Percentiles rank a stretch among this genome's conserved stretches.
Conservation (phyloP, 2,329 filamentous ascomycete genomes). For the Fusarium cicatricum region DNA sequence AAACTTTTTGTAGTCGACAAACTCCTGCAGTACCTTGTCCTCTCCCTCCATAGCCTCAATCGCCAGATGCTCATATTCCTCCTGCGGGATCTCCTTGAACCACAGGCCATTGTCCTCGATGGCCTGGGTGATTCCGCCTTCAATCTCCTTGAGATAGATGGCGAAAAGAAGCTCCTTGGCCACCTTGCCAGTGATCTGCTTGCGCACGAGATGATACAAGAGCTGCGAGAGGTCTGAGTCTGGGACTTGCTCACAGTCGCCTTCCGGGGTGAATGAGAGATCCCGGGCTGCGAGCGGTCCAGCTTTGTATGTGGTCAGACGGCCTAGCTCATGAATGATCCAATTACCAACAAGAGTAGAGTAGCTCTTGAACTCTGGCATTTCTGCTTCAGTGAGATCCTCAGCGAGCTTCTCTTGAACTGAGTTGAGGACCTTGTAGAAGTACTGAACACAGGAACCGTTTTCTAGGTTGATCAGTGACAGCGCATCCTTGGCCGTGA, state of each 20-base stretch:
- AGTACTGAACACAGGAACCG: slow-evolving; percentile 83
- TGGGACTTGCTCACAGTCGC: slow-evolving; percentile 58
- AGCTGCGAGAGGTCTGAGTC: slow-evolving; percentile 59
- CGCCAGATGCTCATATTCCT: slow-evolving; percentile 60
- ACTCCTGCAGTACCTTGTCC: slow-evolving; percentile 56
- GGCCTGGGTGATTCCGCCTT: slow-evolving; percentile 52
- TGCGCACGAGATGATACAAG: slow-evolving; percentile 56
- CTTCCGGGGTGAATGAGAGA: slow-evolving; percentile 54
- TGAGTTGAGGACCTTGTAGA: slow-evolving; percentile 69
- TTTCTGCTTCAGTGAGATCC: slow-evolving; percentile 26
- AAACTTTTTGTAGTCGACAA: slow-evolving; percentile 54
- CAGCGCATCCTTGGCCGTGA: slow-evolving; percentile 84
- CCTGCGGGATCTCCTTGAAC: slow-evolving; percentile 60
- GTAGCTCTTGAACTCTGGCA: slow-evolving; percentile 46
- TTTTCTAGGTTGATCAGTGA: slow-evolving; percentile 80
- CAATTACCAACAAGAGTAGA: slow-evolving; percentile 66
- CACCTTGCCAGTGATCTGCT: slow-evolving; percentile 63
- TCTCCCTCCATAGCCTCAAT: slow-evolving; percentile 55
- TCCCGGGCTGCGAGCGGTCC: slow-evolving; percentile 45
- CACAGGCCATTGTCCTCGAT: slow-evolving; percentile 60
- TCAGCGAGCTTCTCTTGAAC: slow-evolving; percentile 48
- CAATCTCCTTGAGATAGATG: slow-evolving; percentile 58
- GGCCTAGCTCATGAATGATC: slow-evolving; percentile 80
- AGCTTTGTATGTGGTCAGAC: slow-evolving; percentile 64
- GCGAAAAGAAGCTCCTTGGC: slow-evolving; percentile 66